Base-by-base conservation (phyloP, 108 stramenopile genomes). In the Cyclotella cryptica region DNA sequence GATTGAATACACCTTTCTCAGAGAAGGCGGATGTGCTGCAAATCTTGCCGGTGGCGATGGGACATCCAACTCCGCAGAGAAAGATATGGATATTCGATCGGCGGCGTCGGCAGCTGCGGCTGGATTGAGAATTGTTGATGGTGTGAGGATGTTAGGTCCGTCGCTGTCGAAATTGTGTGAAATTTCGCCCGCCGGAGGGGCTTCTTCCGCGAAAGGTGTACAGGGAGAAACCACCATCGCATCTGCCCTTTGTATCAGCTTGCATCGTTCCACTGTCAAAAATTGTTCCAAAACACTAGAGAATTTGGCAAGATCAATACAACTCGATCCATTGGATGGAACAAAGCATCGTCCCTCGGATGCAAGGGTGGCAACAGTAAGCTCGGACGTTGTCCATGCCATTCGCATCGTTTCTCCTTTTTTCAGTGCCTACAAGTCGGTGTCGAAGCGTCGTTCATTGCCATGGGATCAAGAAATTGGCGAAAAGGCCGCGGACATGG, bases 391-490 rank as follows among this genome's bases (percentile, higher is more conserved):
- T 14, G 92, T 93, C 12, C 89, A 89, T 29, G 90, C 94, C 14
- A 88, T 95, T 62, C 88, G 92, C 0, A 26, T 88, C 14, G 70
- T 95, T 60, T 91, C 94, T 39, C 92, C 91, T 40, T 94, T 89
- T 71, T 79, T 89, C 40, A 92, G 90, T 79, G 94, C 94, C 10
- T 95, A 95, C 87, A 95, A 95, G 62, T 86, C 83, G 30, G 90
- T 93, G 26, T 85, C 89, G 35, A 92, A 92, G 62, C 83, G 93
- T 35, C 59, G 88, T 24, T 72, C 84, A 12, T 53, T 92, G 12
- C 89, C 90, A 0, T 95, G 94, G 94, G 94, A 95, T 83, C 92
- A 89, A 53, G 90, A 90, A 57, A 86, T 93, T 81, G 92, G 92
- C 8, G 92, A 93, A n/a, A 88, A 89, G 21, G 88, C 94, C 46